phyloP scores from a whole-genome alignment of 345 rosid species.

The Pelargonium nanum region DNA sequence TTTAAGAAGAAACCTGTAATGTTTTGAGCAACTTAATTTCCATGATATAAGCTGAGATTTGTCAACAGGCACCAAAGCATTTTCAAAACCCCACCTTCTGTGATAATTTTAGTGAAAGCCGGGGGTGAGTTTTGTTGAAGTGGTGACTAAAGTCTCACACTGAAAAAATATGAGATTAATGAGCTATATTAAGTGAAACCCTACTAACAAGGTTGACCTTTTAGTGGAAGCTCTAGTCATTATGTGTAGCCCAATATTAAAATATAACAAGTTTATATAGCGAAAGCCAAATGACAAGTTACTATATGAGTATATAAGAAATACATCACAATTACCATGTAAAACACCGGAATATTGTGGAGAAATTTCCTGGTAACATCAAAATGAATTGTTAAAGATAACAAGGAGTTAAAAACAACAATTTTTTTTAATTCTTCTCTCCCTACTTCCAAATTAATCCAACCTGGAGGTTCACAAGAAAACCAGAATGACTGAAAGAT shows the following conservation, averaged over 20 bases:
- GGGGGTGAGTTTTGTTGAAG: neutral
- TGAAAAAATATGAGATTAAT: no score
- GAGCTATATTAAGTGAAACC: no score
- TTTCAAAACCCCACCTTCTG: neutral
- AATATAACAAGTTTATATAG: no score
- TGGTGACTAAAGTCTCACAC: no score
- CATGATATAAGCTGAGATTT: neutral
- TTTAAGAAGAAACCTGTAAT: neutral
- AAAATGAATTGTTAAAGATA: slow-evolving; percentile 14
- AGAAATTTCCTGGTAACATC: slow-evolving; percentile 64
- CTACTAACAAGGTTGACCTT: no score
- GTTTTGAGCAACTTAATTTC: no score
- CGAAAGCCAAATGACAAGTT: neutral
- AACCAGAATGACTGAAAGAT: slow-evolving; percentile 92
- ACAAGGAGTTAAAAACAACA: slow-evolving; percentile 9
- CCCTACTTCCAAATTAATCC: slow-evolving; percentile 6
- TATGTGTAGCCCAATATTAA: no score
- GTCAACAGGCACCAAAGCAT: neutral
- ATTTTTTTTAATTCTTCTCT: neutral
- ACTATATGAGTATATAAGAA: neutral
- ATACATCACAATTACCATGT: slow-evolving; percentile 40
- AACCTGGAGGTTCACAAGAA: slow-evolving; percentile 94
- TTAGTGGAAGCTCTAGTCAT: no score
- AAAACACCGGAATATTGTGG: slow-evolving; percentile 85
- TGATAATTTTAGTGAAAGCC: neutral